phyloP scores from a whole-genome alignment of 192 early-diverging fungal genomes.

The Mortierella claussenii region DNA sequence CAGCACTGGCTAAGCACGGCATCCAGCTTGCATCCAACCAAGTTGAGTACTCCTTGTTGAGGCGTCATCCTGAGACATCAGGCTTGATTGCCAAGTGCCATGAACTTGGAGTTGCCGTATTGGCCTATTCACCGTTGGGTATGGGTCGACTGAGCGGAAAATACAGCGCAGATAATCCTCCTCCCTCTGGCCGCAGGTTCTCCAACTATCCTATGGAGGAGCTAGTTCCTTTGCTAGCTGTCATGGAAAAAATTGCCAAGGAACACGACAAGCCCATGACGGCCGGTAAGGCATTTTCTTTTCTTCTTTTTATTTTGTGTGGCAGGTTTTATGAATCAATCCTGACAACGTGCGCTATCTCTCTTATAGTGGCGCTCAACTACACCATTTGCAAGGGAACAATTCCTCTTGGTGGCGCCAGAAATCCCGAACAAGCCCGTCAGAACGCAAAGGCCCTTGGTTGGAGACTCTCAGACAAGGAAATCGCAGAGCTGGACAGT shows the following conservation, averaged over 20 bases:
- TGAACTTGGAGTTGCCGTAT: constrained; percentile 75
- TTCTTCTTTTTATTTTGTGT: not conserved
- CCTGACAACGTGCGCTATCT: not conserved
- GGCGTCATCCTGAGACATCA: constrained; percentile 71
- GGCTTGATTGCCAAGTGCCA: constrained; percentile 76
- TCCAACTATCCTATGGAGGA: constrained; percentile 48
- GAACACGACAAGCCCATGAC: constrained; percentile 37
- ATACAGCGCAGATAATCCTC: constrained; percentile 54
- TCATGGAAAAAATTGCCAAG: constrained; percentile 44
- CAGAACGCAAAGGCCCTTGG: constrained; percentile 57
- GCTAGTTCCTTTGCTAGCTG: constrained; percentile 23
- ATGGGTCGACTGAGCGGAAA: constrained; percentile 76
- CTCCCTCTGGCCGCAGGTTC: constrained; percentile 28
- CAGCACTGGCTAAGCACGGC: constrained; percentile 52
- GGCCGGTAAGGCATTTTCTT: constrained; percentile 22
- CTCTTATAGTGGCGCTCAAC: constrained; percentile 55
- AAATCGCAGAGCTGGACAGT: constrained; percentile 54
- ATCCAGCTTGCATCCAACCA: constrained; percentile 61
- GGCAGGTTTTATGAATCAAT: not conserved
- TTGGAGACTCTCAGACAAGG: constrained; percentile 54
- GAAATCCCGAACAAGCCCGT: constrained; percentile 55
- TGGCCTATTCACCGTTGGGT: constrained; percentile 81
- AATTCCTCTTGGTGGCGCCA: constrained; percentile 58
- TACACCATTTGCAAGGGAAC: constrained; percentile 60
- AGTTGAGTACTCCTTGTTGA: constrained; percentile 64